Conservation (phyloP, 257 asterid genomes). For the Parsonsia alboflavescens region DNA sequence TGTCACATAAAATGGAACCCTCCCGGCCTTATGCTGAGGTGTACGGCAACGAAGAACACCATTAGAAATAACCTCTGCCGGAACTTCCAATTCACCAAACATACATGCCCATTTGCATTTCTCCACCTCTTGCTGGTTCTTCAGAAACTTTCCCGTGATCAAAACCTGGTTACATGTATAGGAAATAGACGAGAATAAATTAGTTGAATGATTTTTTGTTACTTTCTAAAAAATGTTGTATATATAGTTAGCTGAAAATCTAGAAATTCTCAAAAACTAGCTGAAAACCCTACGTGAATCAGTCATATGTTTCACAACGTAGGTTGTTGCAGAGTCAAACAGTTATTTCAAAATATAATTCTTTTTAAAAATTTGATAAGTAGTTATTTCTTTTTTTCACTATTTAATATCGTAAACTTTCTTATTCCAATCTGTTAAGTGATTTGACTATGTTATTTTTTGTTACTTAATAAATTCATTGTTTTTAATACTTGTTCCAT, state of each 20-base stretch:
- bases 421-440: too few species aligned
- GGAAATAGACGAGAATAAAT: not conserved
- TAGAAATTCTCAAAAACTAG: not conserved
- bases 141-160: slow-evolving; percentile 65
- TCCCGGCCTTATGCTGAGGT: slow-evolving; percentile 66
- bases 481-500: too few species aligned
- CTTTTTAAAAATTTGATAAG: too few species aligned
- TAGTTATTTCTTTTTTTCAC: too few species aligned
- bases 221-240: not conserved
- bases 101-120: slow-evolving; percentile 84
- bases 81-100: slow-evolving; percentile 93
- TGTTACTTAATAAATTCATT: too few species aligned
- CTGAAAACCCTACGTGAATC: not conserved
- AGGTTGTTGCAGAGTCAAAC: too few species aligned
- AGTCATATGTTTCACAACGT: not conserved
- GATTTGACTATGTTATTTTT: too few species aligned
- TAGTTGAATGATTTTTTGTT: not conserved
- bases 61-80: slow-evolving; percentile 64
- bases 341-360: too few species aligned
- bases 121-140: slow-evolving; percentile 49
- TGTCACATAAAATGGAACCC: slow-evolving; percentile 79
- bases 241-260: not conserved
- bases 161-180: slow-evolving; percentile 47
- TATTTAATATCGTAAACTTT: too few species aligned
- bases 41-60: slow-evolving; percentile 82